These are phyloP conservation scores for Mrakia hoshinonis DNA, from an alignment of 768 basidiomycete genomes.

Conservation along the genomic window DNA sequence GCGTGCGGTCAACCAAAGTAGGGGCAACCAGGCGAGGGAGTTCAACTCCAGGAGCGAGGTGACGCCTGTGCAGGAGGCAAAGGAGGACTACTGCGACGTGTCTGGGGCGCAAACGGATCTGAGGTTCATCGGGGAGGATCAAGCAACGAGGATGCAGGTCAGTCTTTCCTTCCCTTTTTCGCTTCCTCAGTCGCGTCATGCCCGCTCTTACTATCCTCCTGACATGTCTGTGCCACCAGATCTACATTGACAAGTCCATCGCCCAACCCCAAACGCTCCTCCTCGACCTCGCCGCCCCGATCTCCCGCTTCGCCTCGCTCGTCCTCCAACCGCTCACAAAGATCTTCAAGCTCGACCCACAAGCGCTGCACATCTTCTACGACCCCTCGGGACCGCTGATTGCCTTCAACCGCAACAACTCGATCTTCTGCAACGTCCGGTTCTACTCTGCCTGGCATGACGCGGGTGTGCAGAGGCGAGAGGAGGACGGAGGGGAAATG, in stretches of 20 bases:
- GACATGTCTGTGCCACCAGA: constrained; percentile 5
- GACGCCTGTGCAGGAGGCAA: constrained; percentile 17
- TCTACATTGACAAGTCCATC: constrained; percentile 38
- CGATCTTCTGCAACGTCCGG: constrained; percentile 24
- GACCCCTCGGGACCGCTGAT: constrained; percentile 72
- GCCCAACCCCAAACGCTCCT: constrained; percentile 23
- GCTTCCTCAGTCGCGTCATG: too few relatives aligned
- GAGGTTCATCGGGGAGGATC: constrained; percentile 27
- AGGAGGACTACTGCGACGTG: constrained; percentile 18
- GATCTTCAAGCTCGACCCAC: constrained; percentile 64
- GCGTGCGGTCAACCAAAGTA: constrained; percentile 14
- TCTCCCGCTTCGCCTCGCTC: constrained; percentile 61
- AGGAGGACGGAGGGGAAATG: constrained; percentile 25
- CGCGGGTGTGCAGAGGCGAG: constrained; percentile 51
- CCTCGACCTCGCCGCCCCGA: constrained; percentile 38
- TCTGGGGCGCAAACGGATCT: constrained; percentile 25
- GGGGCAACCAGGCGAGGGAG: constrained; percentile 12
- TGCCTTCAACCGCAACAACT: constrained; percentile 56
- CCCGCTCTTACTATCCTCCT: too few relatives aligned
- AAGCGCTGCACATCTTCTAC: constrained; percentile 76
- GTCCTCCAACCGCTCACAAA: constrained; percentile 57
- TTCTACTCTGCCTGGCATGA: constrained; percentile 46
- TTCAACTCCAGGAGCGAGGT: constrained; percentile 5
- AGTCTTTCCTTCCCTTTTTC: constrained; percentile 46
- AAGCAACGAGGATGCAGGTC: constrained; percentile 44